These are phyloP conservation scores for Phytophthora pistaciae DNA, from an alignment of 352 stramenopile genomes.

Conservation along the genomic window DNA sequence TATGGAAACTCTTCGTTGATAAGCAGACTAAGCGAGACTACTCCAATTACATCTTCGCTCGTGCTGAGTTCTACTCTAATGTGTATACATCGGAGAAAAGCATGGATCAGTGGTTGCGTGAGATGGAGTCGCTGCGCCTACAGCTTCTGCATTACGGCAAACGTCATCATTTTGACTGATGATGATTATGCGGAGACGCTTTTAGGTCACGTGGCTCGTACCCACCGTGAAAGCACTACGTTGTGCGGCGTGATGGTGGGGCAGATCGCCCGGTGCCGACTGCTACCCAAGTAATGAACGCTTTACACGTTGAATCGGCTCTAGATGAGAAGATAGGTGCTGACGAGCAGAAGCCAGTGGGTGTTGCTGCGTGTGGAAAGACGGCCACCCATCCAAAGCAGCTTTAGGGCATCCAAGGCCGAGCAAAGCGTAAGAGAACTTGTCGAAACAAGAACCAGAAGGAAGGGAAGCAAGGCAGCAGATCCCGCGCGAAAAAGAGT, in stretches of 20 bases:
- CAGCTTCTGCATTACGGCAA: constrained; percentile 20
- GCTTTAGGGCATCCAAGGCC: constrained; percentile 2
- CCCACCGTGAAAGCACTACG: constrained; percentile 22
- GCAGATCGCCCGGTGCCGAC: constrained; percentile 5
- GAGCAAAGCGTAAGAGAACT: constrained; percentile 13
- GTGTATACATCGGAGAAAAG: constrained; percentile 5
- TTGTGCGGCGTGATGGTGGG: constrained; percentile 10
- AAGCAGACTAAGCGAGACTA: constrained; percentile 25
- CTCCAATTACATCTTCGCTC: constrained; percentile 16
- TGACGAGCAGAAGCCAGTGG: constrained; percentile 8
- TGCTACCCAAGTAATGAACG: background rate
- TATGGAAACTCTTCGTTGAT: constrained; percentile 14
- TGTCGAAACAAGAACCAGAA: background rate
- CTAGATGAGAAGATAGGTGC: constrained; percentile 12
- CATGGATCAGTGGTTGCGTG: constrained; percentile 11
- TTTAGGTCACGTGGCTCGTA: constrained; percentile 4
- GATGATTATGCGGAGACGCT: constrained; percentile 21
- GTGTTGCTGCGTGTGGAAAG: constrained; percentile 17
- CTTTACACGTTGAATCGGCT: background rate
- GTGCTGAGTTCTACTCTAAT: constrained; percentile 18
- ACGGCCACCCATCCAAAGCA: background rate
- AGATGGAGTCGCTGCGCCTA: constrained; percentile 12
- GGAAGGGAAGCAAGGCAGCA: background rate
- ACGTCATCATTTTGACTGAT: constrained; percentile 3
- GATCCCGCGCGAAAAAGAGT: constrained; percentile 1